Evolutionary conservation across 768 basidiomycete genomes (phyloP).

Genomic region (Lyophyllum decastes): DNA sequence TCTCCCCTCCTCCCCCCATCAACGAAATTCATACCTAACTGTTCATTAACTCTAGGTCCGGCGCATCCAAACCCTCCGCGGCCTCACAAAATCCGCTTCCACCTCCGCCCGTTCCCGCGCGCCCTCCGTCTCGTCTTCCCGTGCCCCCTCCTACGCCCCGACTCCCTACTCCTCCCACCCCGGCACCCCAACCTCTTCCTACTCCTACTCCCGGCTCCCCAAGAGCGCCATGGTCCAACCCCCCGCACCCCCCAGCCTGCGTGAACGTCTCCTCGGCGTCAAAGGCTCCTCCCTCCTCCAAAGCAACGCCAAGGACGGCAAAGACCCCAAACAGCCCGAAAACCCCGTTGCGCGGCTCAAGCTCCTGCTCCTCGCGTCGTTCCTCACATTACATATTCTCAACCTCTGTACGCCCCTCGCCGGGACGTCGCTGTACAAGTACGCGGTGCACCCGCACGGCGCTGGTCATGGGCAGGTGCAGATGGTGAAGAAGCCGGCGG

Average conservation of each 20-base stretch:
- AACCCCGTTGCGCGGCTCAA: conserved; percentile 89
- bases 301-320: conserved; percentile 34
- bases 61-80: conserved; percentile 65
- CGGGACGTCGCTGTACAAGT: conserved; percentile 26
- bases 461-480: too few relatives aligned
- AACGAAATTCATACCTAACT: conserved; percentile 6
- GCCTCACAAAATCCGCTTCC: conserved; percentile 22
- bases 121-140: conserved; percentile 29
- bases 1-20: background rate
- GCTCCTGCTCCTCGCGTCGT: conserved; percentile 87
- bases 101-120: conserved; percentile 33
- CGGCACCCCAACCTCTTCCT: conserved; percentile 16
- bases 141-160: conserved; percentile 27
- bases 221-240: conserved; percentile 33
- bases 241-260: conserved; percentile 18
- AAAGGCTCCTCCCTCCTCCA: conserved; percentile 30
- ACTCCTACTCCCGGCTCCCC: conserved; percentile 1
- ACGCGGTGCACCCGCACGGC: too few relatives aligned
- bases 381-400: conserved; percentile 87
- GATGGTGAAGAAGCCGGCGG: conserved; percentile 21
- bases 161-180: conserved; percentile 23
- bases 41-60: conserved; percentile 51
- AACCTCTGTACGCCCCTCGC: conserved; percentile 94
- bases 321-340: conserved; percentile 40
- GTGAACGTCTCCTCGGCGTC: conserved; percentile 19